Evolutionary conservation across 2,329 filamentous ascomycete genomes (phyloP), one percentile per base, ranked within the genome.

Genomic region (Berkeleyomyces rouxiae): DNA sequence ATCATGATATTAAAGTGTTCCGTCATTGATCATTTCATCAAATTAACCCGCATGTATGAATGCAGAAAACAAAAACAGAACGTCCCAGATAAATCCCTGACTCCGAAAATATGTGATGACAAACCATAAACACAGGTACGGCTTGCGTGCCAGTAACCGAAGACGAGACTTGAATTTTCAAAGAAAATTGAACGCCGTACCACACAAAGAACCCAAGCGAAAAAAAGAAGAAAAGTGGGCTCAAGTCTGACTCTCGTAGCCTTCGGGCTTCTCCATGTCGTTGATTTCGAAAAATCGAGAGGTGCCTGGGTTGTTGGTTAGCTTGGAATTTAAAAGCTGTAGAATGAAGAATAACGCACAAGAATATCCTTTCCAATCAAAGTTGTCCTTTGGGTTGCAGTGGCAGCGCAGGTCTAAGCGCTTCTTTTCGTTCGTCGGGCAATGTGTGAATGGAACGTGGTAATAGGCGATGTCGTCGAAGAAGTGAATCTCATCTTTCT

Each of bases 381-480:
- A 99, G 78, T 99, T 99, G 65, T 97, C 88, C 70, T 86, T 85
- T 6, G 93, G 92, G 71, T 99, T 90, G 77, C 93, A 99, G 74
- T 91, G 87, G 74, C 93, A 99, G 72, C 88, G 91, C 68, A 92
- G 83, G 67, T 96, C 86, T 62, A 91, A 74, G 67, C 91, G 84
- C 61, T 82, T 83, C 75, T 96, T 81, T 75, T 97, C 90, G 62
- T 87, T 88, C 0, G 90, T 96, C 2, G 93, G 93, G 74, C 93
- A 99, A 75, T 99, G 93, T 3, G 91, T 97, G 73, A 99, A 99
- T 31, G 93, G 93, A 33, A 96, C 88, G 72, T 99, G 93, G 75
- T 90, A 96, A 76, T 99, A 99, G 65, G 89, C 92, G 70, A 99
- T 99, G 71, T 99, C 92, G 74, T 99, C 89, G 79, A 97, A 99